Evolutionary conservation across 2,329 filamentous ascomycete genomes (phyloP).

Genomic region (Colletotrichum sp.): DNA sequence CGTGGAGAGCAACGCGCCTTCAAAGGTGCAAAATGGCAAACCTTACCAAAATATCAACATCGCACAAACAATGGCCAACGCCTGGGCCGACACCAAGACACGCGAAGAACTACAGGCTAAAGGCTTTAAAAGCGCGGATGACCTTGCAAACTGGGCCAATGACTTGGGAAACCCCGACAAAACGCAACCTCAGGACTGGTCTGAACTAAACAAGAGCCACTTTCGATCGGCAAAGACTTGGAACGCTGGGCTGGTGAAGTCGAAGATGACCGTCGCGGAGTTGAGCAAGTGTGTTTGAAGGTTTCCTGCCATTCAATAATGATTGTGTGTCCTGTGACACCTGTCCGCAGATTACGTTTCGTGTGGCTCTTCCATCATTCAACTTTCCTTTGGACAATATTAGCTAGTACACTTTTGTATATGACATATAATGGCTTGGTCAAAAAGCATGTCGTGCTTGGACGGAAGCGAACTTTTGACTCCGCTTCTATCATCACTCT

Average conservation of each 20-base stretch:
- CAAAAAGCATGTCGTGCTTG: background rate
- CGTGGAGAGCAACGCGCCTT: background rate
- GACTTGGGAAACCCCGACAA: background rate
- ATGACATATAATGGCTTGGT: background rate
- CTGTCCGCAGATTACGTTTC: background rate
- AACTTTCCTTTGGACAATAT: background rate
- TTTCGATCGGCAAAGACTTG: background rate
- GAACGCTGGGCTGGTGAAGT: background rate
- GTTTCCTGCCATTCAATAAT: background rate
- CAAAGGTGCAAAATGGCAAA: background rate
- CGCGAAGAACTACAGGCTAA: background rate
- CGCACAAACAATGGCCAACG: background rate
- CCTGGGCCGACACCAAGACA: background rate
- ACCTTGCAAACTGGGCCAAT: background rate
- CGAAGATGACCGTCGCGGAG: background rate
- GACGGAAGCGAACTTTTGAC: background rate
- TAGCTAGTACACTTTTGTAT: background rate
- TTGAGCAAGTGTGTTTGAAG: background rate
- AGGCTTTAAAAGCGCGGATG: background rate
- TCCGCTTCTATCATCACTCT: background rate
- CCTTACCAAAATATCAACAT: background rate
- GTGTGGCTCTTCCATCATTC: background rate
- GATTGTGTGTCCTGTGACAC: background rate
- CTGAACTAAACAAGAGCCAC: background rate
- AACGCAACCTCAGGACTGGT: background rate